Conservation (phyloP, 208 protist species). For the Wallacemonas sp. region DNA sequence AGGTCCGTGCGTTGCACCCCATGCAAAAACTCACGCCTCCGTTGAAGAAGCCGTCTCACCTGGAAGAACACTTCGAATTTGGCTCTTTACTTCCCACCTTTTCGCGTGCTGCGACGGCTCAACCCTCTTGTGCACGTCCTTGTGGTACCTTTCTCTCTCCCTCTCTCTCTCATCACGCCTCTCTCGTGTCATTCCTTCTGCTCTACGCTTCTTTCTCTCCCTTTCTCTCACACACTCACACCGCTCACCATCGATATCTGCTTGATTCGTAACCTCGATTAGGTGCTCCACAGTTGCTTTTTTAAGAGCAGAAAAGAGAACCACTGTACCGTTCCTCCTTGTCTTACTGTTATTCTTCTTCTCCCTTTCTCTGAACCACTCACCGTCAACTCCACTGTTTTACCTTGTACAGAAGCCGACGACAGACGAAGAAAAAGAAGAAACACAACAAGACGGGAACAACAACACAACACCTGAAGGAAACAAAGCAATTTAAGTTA, state of each 20-base stretch:
- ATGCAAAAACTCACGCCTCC: too few relatives aligned
- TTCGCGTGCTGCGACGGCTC: too few relatives aligned
- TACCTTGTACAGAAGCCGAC: not conserved
- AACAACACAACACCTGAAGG: conserved; percentile 11
- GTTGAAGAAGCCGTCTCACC: too few relatives aligned
- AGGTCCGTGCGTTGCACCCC: too few relatives aligned
- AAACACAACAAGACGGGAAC: conserved; percentile 14
- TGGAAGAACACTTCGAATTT: too few relatives aligned
- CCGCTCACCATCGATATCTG: too few relatives aligned
- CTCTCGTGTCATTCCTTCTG: conserved; percentile 13
- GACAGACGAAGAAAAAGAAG: conserved; percentile 11
- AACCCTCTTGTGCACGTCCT: too few relatives aligned
- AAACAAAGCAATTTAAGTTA: too few relatives aligned
- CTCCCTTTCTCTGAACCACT: not conserved
- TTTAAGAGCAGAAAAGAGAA: conserved; percentile 26
- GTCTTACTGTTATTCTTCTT: conserved; percentile 10
- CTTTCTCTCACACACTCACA: too few relatives aligned
- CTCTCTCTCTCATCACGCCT: conserved; percentile 25
- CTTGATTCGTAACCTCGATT: not conserved
- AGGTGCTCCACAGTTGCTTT: conserved; percentile 22
- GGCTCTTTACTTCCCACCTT: too few relatives aligned
- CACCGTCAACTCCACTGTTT: too few relatives aligned
- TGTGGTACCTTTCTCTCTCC: not conserved
- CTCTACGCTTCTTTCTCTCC: conserved; percentile 15
- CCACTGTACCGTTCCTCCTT: not conserved